Percentiles rank a stretch among this genome's conserved stretches.
These are phyloP conservation scores for Butyriboletus appendiculatus DNA, from an alignment of 1,284 basidiomycete genomes.

Conservation along the genomic window DNA sequence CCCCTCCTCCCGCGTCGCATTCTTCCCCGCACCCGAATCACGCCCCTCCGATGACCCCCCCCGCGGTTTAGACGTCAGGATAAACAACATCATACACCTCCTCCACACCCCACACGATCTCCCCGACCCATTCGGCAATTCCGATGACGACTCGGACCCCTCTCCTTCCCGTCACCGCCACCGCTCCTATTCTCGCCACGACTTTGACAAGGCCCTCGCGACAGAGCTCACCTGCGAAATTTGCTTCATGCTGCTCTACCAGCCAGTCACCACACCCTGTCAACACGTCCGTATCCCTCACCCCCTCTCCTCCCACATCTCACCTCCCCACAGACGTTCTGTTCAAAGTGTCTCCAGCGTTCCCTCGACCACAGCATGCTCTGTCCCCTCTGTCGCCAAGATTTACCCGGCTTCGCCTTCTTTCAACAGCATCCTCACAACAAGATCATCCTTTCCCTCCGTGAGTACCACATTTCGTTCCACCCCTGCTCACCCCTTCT, in stretches of 20 bases:
- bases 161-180: constrained; percentile 11
- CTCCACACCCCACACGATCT: constrained; percentile 33
- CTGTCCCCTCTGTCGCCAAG: constrained; percentile 86
- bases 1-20: constrained; percentile 37
- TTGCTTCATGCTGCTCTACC: constrained; percentile 81
- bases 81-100: constrained; percentile 61
- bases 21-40: constrained; percentile 28
- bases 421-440: constrained; percentile 80
- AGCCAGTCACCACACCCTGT: constrained; percentile 91
- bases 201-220: constrained; percentile 71
- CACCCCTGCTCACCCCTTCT: constrained; percentile 14
- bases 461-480: constrained; percentile 43
- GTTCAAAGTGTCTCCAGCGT: constrained; percentile 84
- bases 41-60: constrained; percentile 1
- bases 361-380: constrained; percentile 82
- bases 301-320: constrained; percentile 11
- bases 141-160: constrained; percentile 31
- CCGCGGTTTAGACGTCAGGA: constrained; percentile 54
- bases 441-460: constrained; percentile 64
- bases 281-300: constrained; percentile 71
- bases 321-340: constrained; percentile 71
- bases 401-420: constrained; percentile 75
- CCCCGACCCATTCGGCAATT: constrained; percentile 21
- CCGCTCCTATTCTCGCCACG: constrained; percentile 27
- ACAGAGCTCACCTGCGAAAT: constrained; percentile 87